Base-by-base conservation (phyloP, 2,329 filamentous ascomycete genomes). In the Alternaria sp. region DNA sequence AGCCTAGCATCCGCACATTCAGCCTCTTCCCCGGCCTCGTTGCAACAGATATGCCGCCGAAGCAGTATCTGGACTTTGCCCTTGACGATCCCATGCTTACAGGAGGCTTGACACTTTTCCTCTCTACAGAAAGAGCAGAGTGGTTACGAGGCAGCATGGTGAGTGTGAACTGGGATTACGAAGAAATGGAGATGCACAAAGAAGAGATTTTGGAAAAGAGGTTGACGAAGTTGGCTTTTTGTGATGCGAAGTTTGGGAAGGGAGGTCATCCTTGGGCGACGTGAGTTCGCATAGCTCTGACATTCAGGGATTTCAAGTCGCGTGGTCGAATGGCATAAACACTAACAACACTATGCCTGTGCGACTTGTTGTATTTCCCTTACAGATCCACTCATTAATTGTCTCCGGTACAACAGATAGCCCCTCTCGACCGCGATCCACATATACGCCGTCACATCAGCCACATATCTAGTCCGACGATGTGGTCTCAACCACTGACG, bases 351-450 rank as follows among this genome's bases (percentile, higher is more conserved):
- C 15, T 40, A 6, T 0, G 36, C 0, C 36, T 40, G 36, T 40
- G n/a, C 36, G 36, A 0, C 36, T 40, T 0, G 1, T 40, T 17
- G 36, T 1, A 40, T 40, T 40, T 40, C 9, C 36, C 4, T 40
- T 17, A 11, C 36, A 40, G 2, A 1, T 1, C 4, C 36, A 40
- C 36, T 17, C 36, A 1, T 0, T 6, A 40, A 0, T 17, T 5
- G 36, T 40, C 36, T 40, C 36, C 3, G 36, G 0, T 6, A 40
- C 8, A 40, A 40, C 36, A 40, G 0, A n/a, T 40, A 6, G 3
- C 15, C 15, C 15, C 3, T 40, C 0, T 6, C 36, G 0, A 40
- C 36, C 8, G 2, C 0, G 0, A 40, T 40, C 36, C 0, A n/a
- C 15, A 3, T 28, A 9, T 26, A 28, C 26, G 2, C 10, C 28